Evolutionary conservation across 2,329 filamentous ascomycete genomes (phyloP), one percentile per base, ranked within the genome.

Genomic region (Sporothrix brunneoviolacea): DNA sequence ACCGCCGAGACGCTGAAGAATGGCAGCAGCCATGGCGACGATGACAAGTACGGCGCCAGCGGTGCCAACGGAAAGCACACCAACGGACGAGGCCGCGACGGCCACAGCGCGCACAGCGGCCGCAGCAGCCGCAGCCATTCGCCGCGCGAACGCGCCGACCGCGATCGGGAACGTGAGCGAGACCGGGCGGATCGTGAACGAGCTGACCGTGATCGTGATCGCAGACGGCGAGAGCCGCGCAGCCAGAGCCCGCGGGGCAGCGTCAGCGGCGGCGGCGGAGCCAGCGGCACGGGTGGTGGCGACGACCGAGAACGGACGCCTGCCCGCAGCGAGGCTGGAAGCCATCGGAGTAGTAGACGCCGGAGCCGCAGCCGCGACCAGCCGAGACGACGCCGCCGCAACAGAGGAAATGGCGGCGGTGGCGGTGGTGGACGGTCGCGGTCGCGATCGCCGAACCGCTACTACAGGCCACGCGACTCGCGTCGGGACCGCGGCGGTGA

Each of bases 341-440:
- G 85, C 72, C 82, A 86, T 69, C 87, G 83, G 76, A 88, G 86
- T 77, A 85, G 83, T 65, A 80, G 86, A 74, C 89, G 85, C 70
- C 80, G 81, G 70, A 90, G 85, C 68, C 83, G 84, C 64, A 54
- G 48, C 44, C 43, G 39, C 12, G 48, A 50, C 13, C 37, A 38
- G 24, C 51, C 47, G 6, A 24, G 52, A 8, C 52, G 52, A 12
- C 48, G 52, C 4, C 48, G 48, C 8, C 48, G 52, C 35, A 39
- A 40, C 39, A 33, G 48, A 3, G 45, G 49, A 24, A 37, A 27
- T 16, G 22, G 48, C 7, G 52, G 52, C 9, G 48, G 39, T 5
- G 39, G 39, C 28, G 30, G 30, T 3, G 9, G 48, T 3, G 19
- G 36, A 4, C 83, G 86, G 52, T 88, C 86, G 53, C 81, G 85